A percentile compares a stretch with the other conserved stretches of the same genome.
Evolutionary conservation across 495 filamentous ascomycete genomes (phyloP).

Genomic region (Xylaria acuta): DNA sequence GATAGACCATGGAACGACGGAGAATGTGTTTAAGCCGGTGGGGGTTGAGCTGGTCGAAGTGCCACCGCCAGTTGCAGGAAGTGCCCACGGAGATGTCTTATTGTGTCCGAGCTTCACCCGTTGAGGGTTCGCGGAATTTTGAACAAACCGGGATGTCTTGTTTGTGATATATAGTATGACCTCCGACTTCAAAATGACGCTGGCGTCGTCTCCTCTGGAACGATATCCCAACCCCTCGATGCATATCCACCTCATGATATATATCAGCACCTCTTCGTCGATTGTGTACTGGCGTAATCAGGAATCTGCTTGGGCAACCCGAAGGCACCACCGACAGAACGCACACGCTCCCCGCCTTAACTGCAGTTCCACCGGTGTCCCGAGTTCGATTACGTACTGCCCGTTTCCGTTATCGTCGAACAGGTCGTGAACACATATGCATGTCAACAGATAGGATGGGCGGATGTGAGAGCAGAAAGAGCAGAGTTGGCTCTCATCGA

Average conservation of each 20-base stretch:
- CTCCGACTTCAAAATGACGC: neutral
- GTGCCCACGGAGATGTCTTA: neutral
- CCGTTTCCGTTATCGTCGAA: neutral
- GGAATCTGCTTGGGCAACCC: slow-evolving; percentile 7
- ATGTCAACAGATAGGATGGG: neutral
- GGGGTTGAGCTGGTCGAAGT: neutral
- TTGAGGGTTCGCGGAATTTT: neutral
- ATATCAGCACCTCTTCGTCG: neutral
- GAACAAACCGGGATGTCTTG: neutral
- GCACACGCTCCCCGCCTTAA: neutral
- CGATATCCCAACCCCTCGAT: neutral
- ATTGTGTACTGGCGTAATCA: slow-evolving; percentile 4
- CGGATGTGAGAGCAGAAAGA: slow-evolving; percentile 1
- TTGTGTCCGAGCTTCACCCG: neutral
- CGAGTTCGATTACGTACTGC: neutral
- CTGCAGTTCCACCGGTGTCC: neutral
- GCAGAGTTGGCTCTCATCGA: neutral
- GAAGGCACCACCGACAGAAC: slow-evolving; percentile 5
- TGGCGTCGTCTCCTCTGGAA: neutral
- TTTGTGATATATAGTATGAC: neutral
- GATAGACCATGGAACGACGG: neutral
- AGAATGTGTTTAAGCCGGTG: neutral
- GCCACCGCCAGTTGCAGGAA: neutral
- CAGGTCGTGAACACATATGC: neutral
- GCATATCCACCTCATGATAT: slow-evolving; percentile 7